Base-by-base conservation (phyloP, 1,284 basidiomycete genomes). In the Sphaerobolus stellatus region DNA sequence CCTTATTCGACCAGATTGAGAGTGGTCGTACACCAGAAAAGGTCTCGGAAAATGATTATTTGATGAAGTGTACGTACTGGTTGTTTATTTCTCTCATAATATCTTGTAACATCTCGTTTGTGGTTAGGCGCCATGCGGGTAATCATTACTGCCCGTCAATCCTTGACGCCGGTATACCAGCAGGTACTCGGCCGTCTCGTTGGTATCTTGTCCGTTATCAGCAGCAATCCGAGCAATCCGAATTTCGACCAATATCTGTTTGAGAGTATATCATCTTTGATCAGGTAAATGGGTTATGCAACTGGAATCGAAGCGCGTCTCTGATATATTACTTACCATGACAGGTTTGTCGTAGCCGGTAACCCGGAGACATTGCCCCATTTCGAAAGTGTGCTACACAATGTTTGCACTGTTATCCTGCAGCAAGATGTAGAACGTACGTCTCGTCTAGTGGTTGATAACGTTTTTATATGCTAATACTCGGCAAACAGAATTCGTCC, bases 221-320 rank as follows among this genome's bases (percentile, higher is more conserved):
- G 89, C 60, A 92, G 91, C 74, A 99, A 99, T 68, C 96, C 97
- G 13, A 94, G 90, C 70, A 99, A 99, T 71, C 96, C 97, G 0
- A 87, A 90, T 60, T 99, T 99, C 73, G 95, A 95, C 69, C 97
- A 99, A 68, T 98, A 94, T 67, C 90, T 93, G 59, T 99, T 99
- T 66, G 96, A 99, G 75, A 90, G 88, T 66, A 86, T 99, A 36
- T 90, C 95, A 14, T 94, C 90, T 0, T 75, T 99, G 61, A 88
- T 98, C 72, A 82, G 92, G 88, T 90, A 56, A n/a, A n/a, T 38
- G 72, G 61, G 25, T 18, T 8, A 48, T 46, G 52, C 20, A 18
- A 34, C 46, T 8, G 9, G 29, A 31, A 14, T 11, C 22, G 28
- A 4, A 13, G 16, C 36, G 45, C n/a, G 31, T 33, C 14, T 43